phyloP scores from a whole-genome alignment of 2,329 filamentous ascomycete genomes.

The Alternaria triticina region DNA sequence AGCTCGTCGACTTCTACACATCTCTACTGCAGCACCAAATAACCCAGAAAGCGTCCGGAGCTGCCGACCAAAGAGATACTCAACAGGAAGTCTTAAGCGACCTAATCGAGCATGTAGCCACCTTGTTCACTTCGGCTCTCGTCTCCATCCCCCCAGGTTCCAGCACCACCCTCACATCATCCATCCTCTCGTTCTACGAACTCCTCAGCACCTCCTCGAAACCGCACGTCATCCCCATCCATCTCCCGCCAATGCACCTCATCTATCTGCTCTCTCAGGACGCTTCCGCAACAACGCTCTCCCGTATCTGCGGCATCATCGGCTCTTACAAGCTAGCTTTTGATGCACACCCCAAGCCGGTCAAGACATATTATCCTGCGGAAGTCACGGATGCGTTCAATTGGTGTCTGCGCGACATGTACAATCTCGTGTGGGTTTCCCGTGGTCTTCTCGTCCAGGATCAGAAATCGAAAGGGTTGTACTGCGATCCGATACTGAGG shows the following conservation, averaged over 20 bases:
- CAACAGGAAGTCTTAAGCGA: conserved; percentile 46
- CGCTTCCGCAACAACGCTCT: conserved; percentile 66
- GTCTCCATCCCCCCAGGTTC: conserved; percentile 28
- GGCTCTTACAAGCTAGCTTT: conserved; percentile 77
- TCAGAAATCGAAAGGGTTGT: conserved; percentile 63
- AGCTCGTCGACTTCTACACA: conserved; percentile 72
- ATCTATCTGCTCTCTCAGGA: conserved; percentile 76
- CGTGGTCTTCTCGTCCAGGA: conserved; percentile 72
- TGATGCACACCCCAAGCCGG: conserved; percentile 63
- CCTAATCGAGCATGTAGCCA: conserved; percentile 39
- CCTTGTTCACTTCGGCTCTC: conserved; percentile 38
- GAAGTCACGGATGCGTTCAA: conserved; percentile 69
- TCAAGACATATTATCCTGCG: conserved; percentile 43
- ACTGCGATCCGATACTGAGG: conserved; percentile 57
- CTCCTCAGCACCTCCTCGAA: conserved; percentile 55
- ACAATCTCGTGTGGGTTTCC: conserved; percentile 81
- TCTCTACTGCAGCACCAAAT: conserved; percentile 66
- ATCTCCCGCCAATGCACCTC: conserved; percentile 70
- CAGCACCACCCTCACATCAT: conserved; percentile 56
- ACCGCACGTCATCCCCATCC: conserved; percentile 62
- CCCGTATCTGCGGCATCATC: conserved; percentile 72
- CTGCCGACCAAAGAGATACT: conserved; percentile 43
- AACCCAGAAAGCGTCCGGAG: conserved; percentile 40
- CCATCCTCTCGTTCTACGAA: conserved; percentile 71
- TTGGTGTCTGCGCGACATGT: conserved; percentile 84